Percentiles rank a stretch among this genome's conserved stretches.
Conservation (phyloP, 805 yeast genomes). For the Blastobotrys peoriensis region DNA sequence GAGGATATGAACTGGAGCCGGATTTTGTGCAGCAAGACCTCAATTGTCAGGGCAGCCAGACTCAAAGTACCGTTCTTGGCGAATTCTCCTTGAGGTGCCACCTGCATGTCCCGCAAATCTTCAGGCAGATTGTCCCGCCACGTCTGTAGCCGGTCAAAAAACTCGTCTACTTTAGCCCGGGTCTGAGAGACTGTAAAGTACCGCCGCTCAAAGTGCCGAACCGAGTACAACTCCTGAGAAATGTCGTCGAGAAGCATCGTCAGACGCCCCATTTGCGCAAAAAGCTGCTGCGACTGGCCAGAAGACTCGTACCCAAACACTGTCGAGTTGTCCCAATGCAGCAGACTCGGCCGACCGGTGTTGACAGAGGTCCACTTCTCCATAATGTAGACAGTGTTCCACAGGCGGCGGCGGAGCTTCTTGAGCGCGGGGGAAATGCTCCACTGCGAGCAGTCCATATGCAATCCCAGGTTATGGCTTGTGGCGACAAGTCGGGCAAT, state of each 20-base stretch:
- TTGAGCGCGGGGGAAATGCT: conserved; percentile 28
- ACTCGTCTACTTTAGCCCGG: conserved; percentile 15
- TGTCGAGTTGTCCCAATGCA: conserved; percentile 18
- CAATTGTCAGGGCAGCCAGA: conserved; percentile 26
- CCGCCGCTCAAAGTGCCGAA: conserved; percentile 12
- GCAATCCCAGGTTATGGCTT: conserved; percentile 30
- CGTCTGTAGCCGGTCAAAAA: conserved; percentile 15
- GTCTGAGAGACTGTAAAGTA: conserved; percentile 11
- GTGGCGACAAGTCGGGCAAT: conserved; percentile 27
- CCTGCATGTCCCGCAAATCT: conserved; percentile 24
- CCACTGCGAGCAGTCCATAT: conserved; percentile 33
- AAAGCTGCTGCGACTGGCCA: conserved; percentile 25
- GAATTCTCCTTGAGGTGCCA: conserved; percentile 20
- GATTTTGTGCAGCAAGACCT: conserved; percentile 25
- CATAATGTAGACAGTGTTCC: conserved; percentile 31
- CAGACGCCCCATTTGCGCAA: conserved; percentile 24
- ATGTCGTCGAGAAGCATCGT: conserved; percentile 26
- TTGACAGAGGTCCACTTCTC: conserved; percentile 34
- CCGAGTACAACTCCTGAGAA: conserved; percentile 21
- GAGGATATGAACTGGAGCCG: conserved; percentile 23
- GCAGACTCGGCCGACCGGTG: conserved; percentile 30
- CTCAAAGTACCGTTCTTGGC: conserved; percentile 30
- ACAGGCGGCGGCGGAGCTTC: conserved; percentile 27
- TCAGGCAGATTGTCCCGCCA: conserved; percentile 26
- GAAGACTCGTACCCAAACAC: conserved; percentile 17